Evolutionary conservation across 768 basidiomycete genomes (phyloP).

Genomic region (Leccinum fibrillosum): DNA sequence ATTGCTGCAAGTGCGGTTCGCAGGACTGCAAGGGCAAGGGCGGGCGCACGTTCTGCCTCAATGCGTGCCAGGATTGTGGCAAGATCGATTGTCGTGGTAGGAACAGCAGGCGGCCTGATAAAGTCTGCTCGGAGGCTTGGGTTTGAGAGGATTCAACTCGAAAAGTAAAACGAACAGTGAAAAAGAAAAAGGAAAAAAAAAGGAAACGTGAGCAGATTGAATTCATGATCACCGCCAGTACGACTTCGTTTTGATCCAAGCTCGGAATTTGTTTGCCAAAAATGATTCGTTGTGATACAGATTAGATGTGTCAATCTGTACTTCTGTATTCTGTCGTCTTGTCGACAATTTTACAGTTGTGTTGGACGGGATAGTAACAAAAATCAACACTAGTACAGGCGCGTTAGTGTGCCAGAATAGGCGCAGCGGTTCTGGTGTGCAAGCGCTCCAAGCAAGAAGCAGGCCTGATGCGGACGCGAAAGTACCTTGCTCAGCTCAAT

Average conservation of each 20-base stretch:
- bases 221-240: not conserved
- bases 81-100: constrained; percentile 74
- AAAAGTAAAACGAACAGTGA: not conserved
- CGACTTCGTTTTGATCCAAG: not conserved
- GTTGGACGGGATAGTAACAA: not conserved
- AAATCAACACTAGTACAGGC: not conserved
- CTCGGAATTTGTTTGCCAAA: constrained; percentile 10
- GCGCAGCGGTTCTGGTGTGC: not conserved
- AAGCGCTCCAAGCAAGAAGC: not conserved
- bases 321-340: not conserved
- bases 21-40: constrained; percentile 84
- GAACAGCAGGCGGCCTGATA: constrained; percentile 75
- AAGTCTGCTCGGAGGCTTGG: constrained; percentile 64
- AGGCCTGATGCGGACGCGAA: not conserved
- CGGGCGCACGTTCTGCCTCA: constrained; percentile 68
- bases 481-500: constrained; percentile 28
- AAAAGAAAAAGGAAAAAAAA: not conserved
- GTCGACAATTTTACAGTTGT: not conserved
- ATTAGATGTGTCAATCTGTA: constrained; percentile 8
- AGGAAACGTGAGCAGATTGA: not conserved
- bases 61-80: constrained; percentile 80
- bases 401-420: too few relatives aligned
- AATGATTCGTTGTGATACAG: not conserved
- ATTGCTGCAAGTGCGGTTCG: constrained; percentile 81
- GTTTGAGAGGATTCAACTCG: constrained; percentile 7